phyloP scores from a whole-genome alignment of 2,329 filamentous ascomycete species.

The Talaromyces albobiverticillius region DNA sequence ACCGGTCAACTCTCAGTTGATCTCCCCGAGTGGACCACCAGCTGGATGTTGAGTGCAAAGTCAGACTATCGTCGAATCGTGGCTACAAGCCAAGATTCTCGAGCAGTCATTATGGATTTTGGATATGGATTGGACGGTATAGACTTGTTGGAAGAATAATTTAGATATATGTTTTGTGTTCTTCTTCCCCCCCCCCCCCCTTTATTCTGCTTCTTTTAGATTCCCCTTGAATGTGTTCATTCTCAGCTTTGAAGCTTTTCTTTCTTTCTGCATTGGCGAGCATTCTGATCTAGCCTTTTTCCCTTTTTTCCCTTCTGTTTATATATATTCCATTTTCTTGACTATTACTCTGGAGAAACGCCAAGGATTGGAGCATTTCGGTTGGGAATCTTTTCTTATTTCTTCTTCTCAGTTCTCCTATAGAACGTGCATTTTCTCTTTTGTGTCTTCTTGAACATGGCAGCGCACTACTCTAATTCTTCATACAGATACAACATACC shows the following conservation, averaged over 20 bases:
- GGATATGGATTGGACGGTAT: conserved; percentile 58
- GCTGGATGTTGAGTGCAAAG: conserved; percentile 95
- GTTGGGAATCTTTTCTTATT: not conserved
- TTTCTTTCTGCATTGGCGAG: conserved; percentile 20
- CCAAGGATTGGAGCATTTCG: not conserved
- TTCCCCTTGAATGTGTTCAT: conserved; percentile 14
- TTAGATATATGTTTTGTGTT: conserved; percentile 14
- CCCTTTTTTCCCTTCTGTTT: conserved; percentile 27
- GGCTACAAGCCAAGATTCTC: conserved; percentile 88
- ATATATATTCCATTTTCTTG: conserved; percentile 13
- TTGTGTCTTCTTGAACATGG: too few species aligned
- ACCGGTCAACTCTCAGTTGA: conserved; percentile 74
- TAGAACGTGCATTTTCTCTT: not conserved
- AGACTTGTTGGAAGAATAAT: conserved; percentile 48
- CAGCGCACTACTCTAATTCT: not conserved
- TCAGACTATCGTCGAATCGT: conserved; percentile 93
- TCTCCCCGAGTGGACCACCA: conserved; percentile 92
- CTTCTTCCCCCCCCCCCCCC: conserved; percentile 15
- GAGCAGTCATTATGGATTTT: conserved; percentile 93
- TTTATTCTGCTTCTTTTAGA: conserved; percentile 10
- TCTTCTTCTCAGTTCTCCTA: not conserved
- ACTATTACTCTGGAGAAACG: not conserved
- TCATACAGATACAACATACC: not conserved
- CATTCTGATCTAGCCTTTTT: conserved; percentile 32
- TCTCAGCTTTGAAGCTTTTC: not conserved